Evolutionary conservation across 495 filamentous ascomycete genomes (phyloP).

Genomic region (Geopyxis carbonaria): DNA sequence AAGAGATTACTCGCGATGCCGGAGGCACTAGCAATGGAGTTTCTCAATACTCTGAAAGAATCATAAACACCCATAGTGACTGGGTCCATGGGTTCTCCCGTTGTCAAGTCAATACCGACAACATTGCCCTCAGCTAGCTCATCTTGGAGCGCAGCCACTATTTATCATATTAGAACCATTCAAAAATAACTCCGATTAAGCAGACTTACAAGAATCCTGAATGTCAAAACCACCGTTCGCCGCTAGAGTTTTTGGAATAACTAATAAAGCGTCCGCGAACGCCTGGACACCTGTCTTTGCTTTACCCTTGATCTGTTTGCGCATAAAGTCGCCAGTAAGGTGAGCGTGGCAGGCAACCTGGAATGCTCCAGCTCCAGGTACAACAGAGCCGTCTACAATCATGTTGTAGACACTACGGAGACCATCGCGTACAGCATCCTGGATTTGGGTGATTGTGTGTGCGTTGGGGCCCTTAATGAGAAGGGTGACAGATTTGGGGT

Average conservation of each 20-base stretch:
- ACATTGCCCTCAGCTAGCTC: constrained; percentile 69
- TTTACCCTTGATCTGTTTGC: constrained; percentile 86
- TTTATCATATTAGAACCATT: constrained; percentile 12
- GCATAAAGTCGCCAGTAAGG: constrained; percentile 63
- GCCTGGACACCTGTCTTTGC: constrained; percentile 86
- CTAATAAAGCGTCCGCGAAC: constrained; percentile 80
- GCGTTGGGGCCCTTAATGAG: constrained; percentile 95
- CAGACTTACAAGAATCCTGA: constrained; percentile 64
- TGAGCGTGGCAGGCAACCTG: constrained; percentile 88
- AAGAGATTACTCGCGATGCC: constrained; percentile 92
- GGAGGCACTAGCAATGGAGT: constrained; percentile 80
- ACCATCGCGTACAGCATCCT: constrained; percentile 93
- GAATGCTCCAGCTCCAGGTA: constrained; percentile 90
- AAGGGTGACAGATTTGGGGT: constrained; percentile 95
- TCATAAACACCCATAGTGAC: constrained; percentile 84
- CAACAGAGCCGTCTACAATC: constrained; percentile 88
- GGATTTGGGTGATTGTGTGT: constrained; percentile 91
- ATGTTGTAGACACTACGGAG: constrained; percentile 94
- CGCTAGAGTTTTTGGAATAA: constrained; percentile 94
- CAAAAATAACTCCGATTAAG: neutral
- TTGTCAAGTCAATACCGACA: constrained; percentile 70
- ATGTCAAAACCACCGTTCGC: constrained; percentile 94
- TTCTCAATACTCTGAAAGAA: constrained; percentile 84
- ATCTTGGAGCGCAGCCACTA: constrained; percentile 70
- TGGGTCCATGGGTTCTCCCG: constrained; percentile 92